Base-by-base conservation (phyloP, 2,329 filamentous ascomycete genomes). In the Alternaria sp. region DNA sequence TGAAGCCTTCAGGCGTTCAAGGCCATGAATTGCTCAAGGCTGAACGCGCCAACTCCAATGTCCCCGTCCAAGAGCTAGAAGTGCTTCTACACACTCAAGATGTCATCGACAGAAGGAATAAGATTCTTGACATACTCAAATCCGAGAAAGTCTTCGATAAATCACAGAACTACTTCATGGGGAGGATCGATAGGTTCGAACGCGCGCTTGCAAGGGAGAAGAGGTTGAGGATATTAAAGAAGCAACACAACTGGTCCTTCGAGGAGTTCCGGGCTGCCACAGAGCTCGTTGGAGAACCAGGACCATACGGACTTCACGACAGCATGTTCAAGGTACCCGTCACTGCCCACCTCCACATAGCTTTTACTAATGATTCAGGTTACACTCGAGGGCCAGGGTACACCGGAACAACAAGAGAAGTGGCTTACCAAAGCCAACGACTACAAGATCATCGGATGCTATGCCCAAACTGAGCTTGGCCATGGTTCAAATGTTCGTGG, bases 381-480 rank as follows among this genome's bases (percentile, higher is more conserved):
- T 44, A 93, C 91, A 0, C 82, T 93, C 32, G 83, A 85, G 28
- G 89, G 91, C 67, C 91, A 93, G 81, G 87, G 88, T 28, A 91
- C 87, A 5, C 85, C 89, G 0, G 90, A 91, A 73, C 92, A 94
- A 75, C 88, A 91, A 70, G 87, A 91, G 76, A 82, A 88, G 59
- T 94, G 92, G 82, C 84, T 92, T 34, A 86, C 90, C 73, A 86
- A 83, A 38, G 90, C 91, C 1, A 82, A 87, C 67, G 85, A 85
- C 43, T 93, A 92, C 79, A 83, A 92, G 73, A 87, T 88, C 70
- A 90, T 93, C 66, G 91, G 91, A 54, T 93, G 91, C 72, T 94
- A 94, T 71, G 91, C 91, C 8, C 91, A 94, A 79, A 94, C 91
- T 0, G 91, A 94, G 78, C 81, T 94, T 41, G 91, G 91, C 18